Evolutionary conservation across 2,329 filamentous ascomycete species (phyloP), one percentile per base, ranked within the genome.

Genomic region (Colletotrichum sp.): DNA sequence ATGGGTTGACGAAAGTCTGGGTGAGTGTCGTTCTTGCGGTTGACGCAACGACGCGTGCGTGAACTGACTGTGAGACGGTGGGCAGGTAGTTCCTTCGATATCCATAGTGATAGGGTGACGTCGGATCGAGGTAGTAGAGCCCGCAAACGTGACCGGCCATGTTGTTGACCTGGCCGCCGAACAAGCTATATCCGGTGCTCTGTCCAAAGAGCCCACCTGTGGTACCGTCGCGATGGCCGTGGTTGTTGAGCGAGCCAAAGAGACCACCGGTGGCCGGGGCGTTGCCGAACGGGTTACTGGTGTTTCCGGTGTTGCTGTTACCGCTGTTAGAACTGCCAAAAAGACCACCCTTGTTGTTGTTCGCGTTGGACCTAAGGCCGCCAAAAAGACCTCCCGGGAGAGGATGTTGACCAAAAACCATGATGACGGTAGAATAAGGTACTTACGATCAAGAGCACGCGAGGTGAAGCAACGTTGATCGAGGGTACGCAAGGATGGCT

Each of bases 1-100:
- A 87, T 0, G 91, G 88, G 77, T 95, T 95, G 79, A 87, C 82
- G 78, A 94, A 95, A 1, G 86, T 92, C 82, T 95, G 88, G 0
- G 84, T 88, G 57, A 90, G 83, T 2, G 83, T 84, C 12, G 88
- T 90, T 32, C 87, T 84, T 2, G 87, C 88, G 18, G 85, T 89
- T 2, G 89, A 89, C 4, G 91, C 88, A 8, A 92, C 84, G 64
- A 95, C 92, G 9, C 86, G 91, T n/a, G 91, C 89, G 78, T 94
- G 90, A 12, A 89, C 90, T 68, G 89, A 84, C 69, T 93, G 84
- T 10, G 89, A 83, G 44, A 94, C 84, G 73, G 92, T 90, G 1
- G 92, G 92, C 5, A 95, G 87, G 76, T 91, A 92, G 34, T 80
- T 79, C 18, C 80, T 80, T 8, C 52, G 21, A 6, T 69, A 10